Evolutionary conservation across 2,329 filamentous ascomycete species (phyloP), one percentile per base, ranked within the genome.

Genomic region (Endoconidiophora laricicola): DNA sequence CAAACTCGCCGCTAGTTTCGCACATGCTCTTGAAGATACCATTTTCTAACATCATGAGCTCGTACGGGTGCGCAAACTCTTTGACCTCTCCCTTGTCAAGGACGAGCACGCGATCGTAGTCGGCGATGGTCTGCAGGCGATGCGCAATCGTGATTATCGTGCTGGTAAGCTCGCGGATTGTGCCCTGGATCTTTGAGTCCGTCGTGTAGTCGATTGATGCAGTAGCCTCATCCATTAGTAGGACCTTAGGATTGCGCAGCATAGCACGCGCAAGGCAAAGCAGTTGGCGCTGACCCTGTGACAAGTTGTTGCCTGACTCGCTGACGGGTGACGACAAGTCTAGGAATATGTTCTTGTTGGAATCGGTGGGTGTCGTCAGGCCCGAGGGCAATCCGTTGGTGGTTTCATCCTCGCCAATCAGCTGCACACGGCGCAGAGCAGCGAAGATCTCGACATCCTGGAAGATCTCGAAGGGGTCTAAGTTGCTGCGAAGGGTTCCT

Each of bases 171-270:
- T 94, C 84, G n/a, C 87, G 82, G 54, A 98, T 88, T 0, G 91
- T 96, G 59, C 86, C 86, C 65, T 98, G 91, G 57, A 98, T 96
- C 68, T 94, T 95, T 46, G 81, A 74, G 60, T 98, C 91, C 2
- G 91, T 98, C 4, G 81, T 83, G 65, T 96, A 96, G 66, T 98
- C 91, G 60, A 98, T 96, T 0, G 86, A 94, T 0, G 91, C 91
- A 0, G 91, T 98, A 0, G 91, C 91, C 69, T 98, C 91, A 64
- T 98, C 91, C 91, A 98, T 96, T 60, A 98, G 82, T n/a, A 98
- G 71, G 1, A 98, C 87, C 56, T 84, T 88, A 0, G 91, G 88
- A 33, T 78, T 77, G 66, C 94, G 95, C 55, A 98, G 81, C 57
- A 98, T 78, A 0, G 91, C 91, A 50, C 91, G 81, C 0, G 90